Base-by-base conservation (phyloP, 2,329 filamentous ascomycete genomes). In the Beauveria sp. region DNA sequence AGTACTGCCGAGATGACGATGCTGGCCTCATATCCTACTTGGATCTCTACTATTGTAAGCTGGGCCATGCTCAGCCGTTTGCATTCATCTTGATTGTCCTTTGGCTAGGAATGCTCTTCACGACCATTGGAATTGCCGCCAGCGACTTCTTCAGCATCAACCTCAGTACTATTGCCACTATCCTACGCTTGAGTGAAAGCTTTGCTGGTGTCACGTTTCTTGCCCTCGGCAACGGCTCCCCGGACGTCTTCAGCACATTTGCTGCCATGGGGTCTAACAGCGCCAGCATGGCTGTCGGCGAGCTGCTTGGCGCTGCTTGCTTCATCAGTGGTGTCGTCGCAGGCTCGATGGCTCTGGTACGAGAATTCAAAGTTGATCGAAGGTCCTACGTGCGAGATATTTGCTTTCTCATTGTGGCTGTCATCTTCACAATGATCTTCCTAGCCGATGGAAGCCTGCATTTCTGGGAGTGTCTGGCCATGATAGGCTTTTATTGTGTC, bases 141-240 rank as follows among this genome's bases (percentile, higher is more conserved):
- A 97, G 92, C 75, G 94, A 99, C 76, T 99, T 99, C 79, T 94
- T 99, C 76, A 97, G 92, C 75, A 86, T 97, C 76, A 96, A 99
- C 70, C 82, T 99, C 40, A 94, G 90, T 73, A 97, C 94, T 14
- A 94, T 99, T 67, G 88, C 94, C 24, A 88, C 83, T 61, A 85
- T 97, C 57, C 80, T 97, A 30, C 92, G 93, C 22, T 88, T 99
- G 79, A 97, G 92, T 73, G 92, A 99, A 77, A 97, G 91, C 72
- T 82, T 99, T 75, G 92, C 94, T 0, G 94, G 94, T 41, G 96
- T 99, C 30, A 99, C 94, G 0, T 96, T 99, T 69, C 78, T 99
- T 57, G 94, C 94, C 9, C 96, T 99, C 75, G 94, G 94, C 65
- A 99, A 99, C 78, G 94, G 94, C 57, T 97, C 93, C 64, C 94